Base-by-base conservation (phyloP, 371 early-diverging fungal genomes). In the Lichtheimia ornata region DNA sequence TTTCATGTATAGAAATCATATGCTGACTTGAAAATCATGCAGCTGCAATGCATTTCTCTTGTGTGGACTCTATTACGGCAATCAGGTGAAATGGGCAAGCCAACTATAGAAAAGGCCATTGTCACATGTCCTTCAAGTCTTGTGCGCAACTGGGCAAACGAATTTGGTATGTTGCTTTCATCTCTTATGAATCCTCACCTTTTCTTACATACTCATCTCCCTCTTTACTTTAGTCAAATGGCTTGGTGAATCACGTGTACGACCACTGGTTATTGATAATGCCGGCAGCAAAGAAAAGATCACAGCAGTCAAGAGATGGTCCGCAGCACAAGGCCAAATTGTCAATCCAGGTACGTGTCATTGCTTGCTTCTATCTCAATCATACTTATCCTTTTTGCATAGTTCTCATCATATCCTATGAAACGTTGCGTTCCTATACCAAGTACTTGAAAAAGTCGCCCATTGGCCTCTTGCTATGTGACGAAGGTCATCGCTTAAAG, bases 401-500 rank as follows among this genome's bases (percentile, higher is more conserved):
- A 78, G 97, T 98, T 7, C 73, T 97, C 30, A 97, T 98, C 51
- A 93, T 98, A 41, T 97, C 97, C 1, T 97, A 97, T 66, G 98
- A 98, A 74, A 92, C 94, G 30, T 73, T 98, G 61, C 87, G 97
- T 53, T 81, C 87, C 12, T 91, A 96, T 67, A 86, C 90, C 3
- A 79, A 79, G 15, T 83, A 89, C 28, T 67, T 98, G 24, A 72
- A 82, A 7, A 87, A 89, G 20, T 84, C 90, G 0, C 92, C 93
- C 20, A 92, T 97, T 66, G 99, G 97, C 22, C 67, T 97, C n/a
- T 70, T 99, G 53, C 69, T 98, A 12, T 95, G 98, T 71, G 99
- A 98, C 70, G 99, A 98, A 84, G 99, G 98, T 0, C 99, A 99
- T 79, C 86, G 98, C 17, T 72, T 99, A 44, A 99, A 99, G 73